These are phyloP conservation scores for Leccinum disarticulatum DNA, from an alignment of 768 basidiomycete genomes.

Conservation along the genomic window DNA sequence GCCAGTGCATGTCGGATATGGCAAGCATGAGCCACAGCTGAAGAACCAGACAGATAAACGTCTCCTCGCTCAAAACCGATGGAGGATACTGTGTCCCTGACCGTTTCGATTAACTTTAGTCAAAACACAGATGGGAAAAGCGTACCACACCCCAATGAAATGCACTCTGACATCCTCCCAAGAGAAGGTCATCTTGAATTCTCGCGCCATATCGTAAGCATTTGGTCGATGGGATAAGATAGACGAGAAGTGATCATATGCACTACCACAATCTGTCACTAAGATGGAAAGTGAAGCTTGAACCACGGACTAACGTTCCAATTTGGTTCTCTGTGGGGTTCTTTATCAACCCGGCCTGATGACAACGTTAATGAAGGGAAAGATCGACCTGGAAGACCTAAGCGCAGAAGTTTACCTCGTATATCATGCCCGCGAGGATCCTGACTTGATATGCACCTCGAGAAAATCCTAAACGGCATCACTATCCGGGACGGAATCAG, in stretches of 20 bases:
- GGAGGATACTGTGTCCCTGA: constrained; percentile 65
- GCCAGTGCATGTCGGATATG: constrained; percentile 64
- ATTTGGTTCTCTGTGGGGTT: constrained; percentile 31
- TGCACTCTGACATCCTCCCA: constrained; percentile 43
- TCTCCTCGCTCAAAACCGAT: constrained; percentile 51
- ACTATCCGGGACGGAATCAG: not conserved
- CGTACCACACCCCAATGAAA: constrained; percentile 53
- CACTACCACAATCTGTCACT: constrained; percentile 5
- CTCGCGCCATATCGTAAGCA: constrained; percentile 16
- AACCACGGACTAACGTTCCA: constrained; percentile 10
- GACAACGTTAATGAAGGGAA: not conserved
- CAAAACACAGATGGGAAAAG: constrained; percentile 1
- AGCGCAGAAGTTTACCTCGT: constrained; percentile 22
- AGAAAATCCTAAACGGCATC: constrained; percentile 35
- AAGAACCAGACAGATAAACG: constrained; percentile 51
- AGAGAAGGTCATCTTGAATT: constrained; percentile 46
- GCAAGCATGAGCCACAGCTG: constrained; percentile 51
- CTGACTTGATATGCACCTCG: constrained; percentile 42
- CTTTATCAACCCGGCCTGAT: constrained; percentile 32
- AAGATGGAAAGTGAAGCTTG: not conserved
- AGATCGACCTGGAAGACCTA: too few species aligned
- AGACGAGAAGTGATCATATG: constrained; percentile 18
- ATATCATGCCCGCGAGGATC: constrained; percentile 39
- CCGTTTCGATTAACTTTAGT: not conserved
- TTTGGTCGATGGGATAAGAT: constrained; percentile 17